A percentile compares a stretch with the other conserved stretches of the same genome.
These are phyloP conservation scores for Sugiyamaella mastotermitis DNA, from an alignment of 805 yeast species.

Conservation along the genomic window DNA sequence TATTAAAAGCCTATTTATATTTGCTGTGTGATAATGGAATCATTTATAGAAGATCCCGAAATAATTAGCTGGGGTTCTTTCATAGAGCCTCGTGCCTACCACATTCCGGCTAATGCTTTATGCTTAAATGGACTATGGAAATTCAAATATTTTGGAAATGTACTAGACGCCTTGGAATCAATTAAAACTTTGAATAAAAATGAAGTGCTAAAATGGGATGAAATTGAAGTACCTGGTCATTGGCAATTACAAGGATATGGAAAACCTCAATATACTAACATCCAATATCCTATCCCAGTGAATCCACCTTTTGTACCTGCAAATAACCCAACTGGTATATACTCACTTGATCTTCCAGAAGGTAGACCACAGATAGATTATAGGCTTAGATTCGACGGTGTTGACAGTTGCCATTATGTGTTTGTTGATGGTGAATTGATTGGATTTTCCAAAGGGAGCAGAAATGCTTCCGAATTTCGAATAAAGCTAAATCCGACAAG, in stretches of 20 bases:
- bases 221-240: conserved; percentile 31
- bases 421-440: conserved; percentile 30
- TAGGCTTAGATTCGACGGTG: conserved; percentile 34
- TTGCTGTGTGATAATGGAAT: too few species aligned
- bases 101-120: too few species aligned
- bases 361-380: conserved; percentile 23
- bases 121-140: conserved; percentile 27
- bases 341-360: too few species aligned
- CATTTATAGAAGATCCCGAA: too few species aligned
- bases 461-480: conserved; percentile 33
- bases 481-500: too few species aligned
- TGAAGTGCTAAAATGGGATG: conserved; percentile 14
- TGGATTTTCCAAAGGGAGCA: conserved; percentile 32
- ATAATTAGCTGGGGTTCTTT: too few species aligned
- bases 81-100: too few species aligned
- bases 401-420: conserved; percentile 32
- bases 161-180: neutral
- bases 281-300: conserved; percentile 29
- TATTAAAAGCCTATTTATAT: too few species aligned
- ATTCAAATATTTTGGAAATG: conserved; percentile 17
- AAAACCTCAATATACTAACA: conserved; percentile 33
- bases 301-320: conserved; percentile 33
- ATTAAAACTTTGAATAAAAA: neutral
- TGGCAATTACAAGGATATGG: conserved; percentile 36
- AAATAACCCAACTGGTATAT: conserved; percentile 32